Evolutionary conservation across 257 asterid species (phyloP), one percentile per base, ranked within the genome.

Genomic region (Gynochthodes officinalis): DNA sequence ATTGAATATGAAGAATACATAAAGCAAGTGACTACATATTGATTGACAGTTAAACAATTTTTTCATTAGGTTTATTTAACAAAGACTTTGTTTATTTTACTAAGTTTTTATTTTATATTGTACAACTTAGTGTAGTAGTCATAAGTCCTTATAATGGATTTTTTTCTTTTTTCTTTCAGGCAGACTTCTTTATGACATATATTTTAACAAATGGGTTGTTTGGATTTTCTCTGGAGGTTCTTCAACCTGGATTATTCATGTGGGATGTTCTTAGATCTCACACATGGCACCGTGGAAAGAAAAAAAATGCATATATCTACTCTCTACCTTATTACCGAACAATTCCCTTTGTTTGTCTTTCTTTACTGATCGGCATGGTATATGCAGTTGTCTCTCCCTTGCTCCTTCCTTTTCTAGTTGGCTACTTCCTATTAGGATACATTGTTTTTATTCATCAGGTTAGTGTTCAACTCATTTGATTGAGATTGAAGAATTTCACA

Each of bases 331-430:
- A 94, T 74, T 88, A 89, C 73, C 86, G 96, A 72, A 79, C 78
- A 50, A 82, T 94, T 61, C 99, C 99, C 44, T 91, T 75, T 69
- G 87, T 94, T 64, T 76, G 91, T 39, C 93, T 94, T 42, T 77
- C 85, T 75, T 81, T 87, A 58, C 77, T 94, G 82, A 91, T 94
- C 23, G 99, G 99, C 80, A 89, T 85, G 95, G 97, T 94, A 18
- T 94, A 94, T 76, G 95, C 99, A 3, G 96, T 94, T 65, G 96
- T 94, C 57, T 86, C 99, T n/a, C 99, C 99, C 13, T 80, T 89
- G 85, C 91, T 94, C 67, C 95, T 89, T 32, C 97, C 97, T 0
- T 89, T 94, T 79, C 88, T 94, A 57, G 89, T 85, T 10, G 90
- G 89, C 82, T 94, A 94, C 75, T 91, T 91, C 82, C 85, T 88